Percentiles rank a stretch among this genome's conserved stretches.
Evolutionary conservation across 2,329 filamentous ascomycete species (phyloP).

Genomic region (Chrysosphaeria jannelii): DNA sequence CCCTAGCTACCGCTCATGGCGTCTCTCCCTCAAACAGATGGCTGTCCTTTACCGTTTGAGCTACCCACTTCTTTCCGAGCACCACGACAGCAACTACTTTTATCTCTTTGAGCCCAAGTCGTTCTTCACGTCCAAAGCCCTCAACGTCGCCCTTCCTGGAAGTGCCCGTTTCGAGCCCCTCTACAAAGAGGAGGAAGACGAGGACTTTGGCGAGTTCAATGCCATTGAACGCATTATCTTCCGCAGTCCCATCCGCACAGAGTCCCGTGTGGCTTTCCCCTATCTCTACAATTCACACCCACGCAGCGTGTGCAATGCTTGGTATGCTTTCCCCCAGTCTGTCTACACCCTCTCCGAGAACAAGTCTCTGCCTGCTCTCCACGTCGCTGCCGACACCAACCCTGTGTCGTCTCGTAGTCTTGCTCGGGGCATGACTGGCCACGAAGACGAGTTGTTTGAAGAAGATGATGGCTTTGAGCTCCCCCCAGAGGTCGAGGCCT

Average conservation of each 20-base stretch:
- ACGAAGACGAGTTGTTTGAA: slow-evolving; percentile 73
- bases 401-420: slow-evolving; percentile 89
- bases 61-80: slow-evolving; percentile 66
- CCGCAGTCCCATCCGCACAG: slow-evolving; percentile 74
- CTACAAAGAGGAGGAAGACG: slow-evolving; percentile 96
- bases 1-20: slow-evolving; percentile 90
- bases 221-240: slow-evolving; percentile 98
- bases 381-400: slow-evolving; percentile 94
- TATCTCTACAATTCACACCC: slow-evolving; percentile 92
- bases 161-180: slow-evolving; percentile 88
- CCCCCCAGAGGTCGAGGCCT: slow-evolving; percentile 53
- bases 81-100: slow-evolving; percentile 90
- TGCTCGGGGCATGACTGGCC: slow-evolving; percentile 60
- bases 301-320: slow-evolving; percentile 71
- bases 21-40: slow-evolving; percentile 80
- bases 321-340: slow-evolving; percentile 80
- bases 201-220: slow-evolving; percentile 98
- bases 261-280: slow-evolving; percentile 82
- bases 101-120: slow-evolving; percentile 90
- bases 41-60: slow-evolving; percentile 79
- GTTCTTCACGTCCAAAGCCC: slow-evolving; percentile 81
- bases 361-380: slow-evolving; percentile 73
- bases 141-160: slow-evolving; percentile 93
- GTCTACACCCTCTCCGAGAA: slow-evolving; percentile 78
- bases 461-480: slow-evolving; percentile 69